These are phyloP conservation scores for Xerocomellus amylosporus DNA, from an alignment of 768 basidiomycete genomes.

Conservation along the genomic window DNA sequence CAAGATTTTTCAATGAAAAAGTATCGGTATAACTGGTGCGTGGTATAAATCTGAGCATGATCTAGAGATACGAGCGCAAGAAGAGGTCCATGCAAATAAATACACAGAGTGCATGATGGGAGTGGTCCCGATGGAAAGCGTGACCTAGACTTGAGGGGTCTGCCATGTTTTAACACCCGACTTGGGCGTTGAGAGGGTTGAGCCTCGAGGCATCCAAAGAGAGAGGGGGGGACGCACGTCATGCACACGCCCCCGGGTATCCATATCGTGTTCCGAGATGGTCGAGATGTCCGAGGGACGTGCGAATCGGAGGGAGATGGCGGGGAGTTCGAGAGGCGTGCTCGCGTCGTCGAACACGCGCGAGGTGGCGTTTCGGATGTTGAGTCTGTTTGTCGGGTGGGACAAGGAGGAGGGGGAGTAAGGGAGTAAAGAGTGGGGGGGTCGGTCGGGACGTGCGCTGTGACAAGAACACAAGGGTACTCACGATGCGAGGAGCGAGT, in stretches of 20 bases:
- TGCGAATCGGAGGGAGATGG: conserved; percentile 25
- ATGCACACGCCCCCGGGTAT: neutral
- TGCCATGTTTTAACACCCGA: conserved; percentile 16
- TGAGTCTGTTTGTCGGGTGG: conserved; percentile 13
- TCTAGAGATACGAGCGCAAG: neutral
- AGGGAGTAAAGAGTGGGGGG: neutral
- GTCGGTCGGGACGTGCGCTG: too few relatives aligned
- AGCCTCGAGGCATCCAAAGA: neutral
- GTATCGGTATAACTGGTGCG: conserved; percentile 3
- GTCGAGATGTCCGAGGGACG: conserved; percentile 11
- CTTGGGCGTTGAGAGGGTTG: conserved; percentile 1
- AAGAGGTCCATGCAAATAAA: neutral
- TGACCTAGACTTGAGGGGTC: conserved; percentile 2
- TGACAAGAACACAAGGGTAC: neutral
- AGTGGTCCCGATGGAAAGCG: too few relatives aligned
- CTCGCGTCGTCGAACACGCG: conserved; percentile 8
- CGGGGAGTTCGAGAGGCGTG: conserved; percentile 11
- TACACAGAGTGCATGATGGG: neutral
- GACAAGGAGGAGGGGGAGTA: too few relatives aligned
- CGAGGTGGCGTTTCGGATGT: conserved; percentile 24
- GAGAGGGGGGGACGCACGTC: neutral
- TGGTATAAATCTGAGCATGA: neutral
- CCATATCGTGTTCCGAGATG: neutral
- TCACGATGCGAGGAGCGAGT: conserved; percentile 30
- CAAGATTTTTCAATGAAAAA: conserved; percentile 3